Conservation (phyloP, 805 yeast genomes). For the Yamadazyma paraphyllophila region DNA sequence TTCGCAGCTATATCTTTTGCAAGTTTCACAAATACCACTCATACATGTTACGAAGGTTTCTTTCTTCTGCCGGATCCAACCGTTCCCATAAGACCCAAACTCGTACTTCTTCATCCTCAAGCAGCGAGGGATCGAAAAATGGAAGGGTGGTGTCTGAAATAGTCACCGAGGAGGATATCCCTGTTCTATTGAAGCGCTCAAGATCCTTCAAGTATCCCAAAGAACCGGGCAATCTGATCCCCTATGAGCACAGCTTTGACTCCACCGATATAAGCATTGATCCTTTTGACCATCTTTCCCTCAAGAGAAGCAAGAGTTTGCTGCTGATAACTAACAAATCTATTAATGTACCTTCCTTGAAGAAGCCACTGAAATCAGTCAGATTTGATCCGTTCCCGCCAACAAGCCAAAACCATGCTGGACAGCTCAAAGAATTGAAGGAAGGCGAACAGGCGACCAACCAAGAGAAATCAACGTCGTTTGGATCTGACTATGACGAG, state of each 20-base stretch:
- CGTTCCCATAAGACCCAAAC: background rate
- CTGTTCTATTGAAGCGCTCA: slow-evolving; percentile 5
- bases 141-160: background rate
- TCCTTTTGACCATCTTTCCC: slow-evolving; percentile 18
- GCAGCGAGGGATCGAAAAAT: background rate
- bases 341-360: slow-evolving; percentile 11
- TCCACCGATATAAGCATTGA: slow-evolving; percentile 20
- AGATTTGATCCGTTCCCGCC: slow-evolving; percentile 3
- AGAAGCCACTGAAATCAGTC: slow-evolving; percentile 4
- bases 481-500: slow-evolving; percentile 2
- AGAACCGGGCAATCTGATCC: background rate
- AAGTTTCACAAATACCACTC: background rate
- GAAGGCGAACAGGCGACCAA: background rate
- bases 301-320: slow-evolving; percentile 18
- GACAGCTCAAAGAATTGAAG: no score
- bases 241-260: slow-evolving; percentile 1
- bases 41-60: slow-evolving; percentile 3
- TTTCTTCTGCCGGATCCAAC: slow-evolving; percentile 1
- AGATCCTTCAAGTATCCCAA: slow-evolving; percentile 5
- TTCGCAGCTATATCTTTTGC: slow-evolving; percentile 7
- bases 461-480: background rate
- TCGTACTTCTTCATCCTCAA: background rate
- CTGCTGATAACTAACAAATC: slow-evolving; percentile 8
- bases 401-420: no score
- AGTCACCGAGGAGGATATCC: slow-evolving; percentile 5